Percentiles rank a stretch among this genome's conserved stretches.
Evolutionary conservation across 495 filamentous ascomycete genomes (phyloP).

Genomic region (Aspergillus carlsbadensis): DNA sequence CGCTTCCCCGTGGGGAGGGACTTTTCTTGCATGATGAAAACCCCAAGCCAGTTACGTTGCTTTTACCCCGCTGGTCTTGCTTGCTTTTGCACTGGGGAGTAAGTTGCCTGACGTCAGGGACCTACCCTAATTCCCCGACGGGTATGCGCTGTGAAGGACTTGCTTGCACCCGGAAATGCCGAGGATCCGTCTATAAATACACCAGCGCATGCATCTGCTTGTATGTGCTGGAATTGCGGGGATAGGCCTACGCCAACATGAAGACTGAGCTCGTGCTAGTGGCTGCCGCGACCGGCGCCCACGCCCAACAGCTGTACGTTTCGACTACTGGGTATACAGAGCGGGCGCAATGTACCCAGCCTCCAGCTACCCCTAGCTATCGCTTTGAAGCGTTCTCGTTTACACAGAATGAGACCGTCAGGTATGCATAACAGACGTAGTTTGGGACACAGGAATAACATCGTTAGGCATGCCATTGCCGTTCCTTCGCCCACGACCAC

Average conservation of each 20-base stretch:
- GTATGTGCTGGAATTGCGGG: too few species aligned
- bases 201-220: too few species aligned
- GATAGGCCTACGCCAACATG: not conserved
- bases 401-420: not conserved
- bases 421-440: not conserved
- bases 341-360: not conserved
- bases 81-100: too few species aligned
- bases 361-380: not conserved
- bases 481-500: not conserved
- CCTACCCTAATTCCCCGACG: too few species aligned
- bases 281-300: not conserved
- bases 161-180: too few species aligned
- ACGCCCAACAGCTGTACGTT: not conserved
- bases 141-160: too few species aligned
- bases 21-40: too few species aligned
- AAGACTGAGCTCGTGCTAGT: not conserved
- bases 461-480: not conserved
- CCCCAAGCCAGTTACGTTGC: too few species aligned
- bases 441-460: not conserved
- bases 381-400: not conserved
- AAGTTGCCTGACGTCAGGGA: too few species aligned
- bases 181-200: too few species aligned
- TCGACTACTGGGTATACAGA: not conserved
- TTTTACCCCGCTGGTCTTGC: too few species aligned
- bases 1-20: too few species aligned